phyloP scores from a whole-genome alignment of 495 filamentous ascomycete genomes.

The Staphylotrichum tortipilum region DNA sequence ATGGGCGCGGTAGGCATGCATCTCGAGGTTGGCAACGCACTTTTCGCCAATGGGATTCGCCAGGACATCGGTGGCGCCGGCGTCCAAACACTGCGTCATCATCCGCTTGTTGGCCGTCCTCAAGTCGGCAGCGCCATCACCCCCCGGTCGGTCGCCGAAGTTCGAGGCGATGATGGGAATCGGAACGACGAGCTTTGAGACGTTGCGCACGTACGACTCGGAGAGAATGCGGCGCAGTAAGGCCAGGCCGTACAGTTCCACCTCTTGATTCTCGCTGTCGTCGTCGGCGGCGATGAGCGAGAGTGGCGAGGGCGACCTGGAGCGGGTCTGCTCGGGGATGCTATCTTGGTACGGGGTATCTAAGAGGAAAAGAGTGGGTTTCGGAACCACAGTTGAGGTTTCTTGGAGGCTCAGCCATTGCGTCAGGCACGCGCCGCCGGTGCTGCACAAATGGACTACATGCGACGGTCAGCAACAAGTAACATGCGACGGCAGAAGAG shows the following conservation, averaged over 20 bases:
- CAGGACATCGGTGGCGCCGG: conserved; percentile 78
- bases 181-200: conserved; percentile 66
- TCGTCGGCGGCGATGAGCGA: conserved; percentile 30
- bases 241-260: conserved; percentile 57
- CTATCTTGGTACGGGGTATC: conserved; percentile 55
- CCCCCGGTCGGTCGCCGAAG: conserved; percentile 15
- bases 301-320: conserved; percentile 33
- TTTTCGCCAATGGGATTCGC: conserved; percentile 63
- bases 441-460: conserved; percentile 65
- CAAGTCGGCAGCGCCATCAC: conserved; percentile 14
- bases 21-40: conserved; percentile 60
- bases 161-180: conserved; percentile 53
- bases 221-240: conserved; percentile 60
- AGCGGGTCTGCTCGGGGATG: conserved; percentile 27
- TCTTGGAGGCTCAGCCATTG: conserved; percentile 62
- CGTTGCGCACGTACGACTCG: conserved; percentile 60
- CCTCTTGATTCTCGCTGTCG: conserved; percentile 32
- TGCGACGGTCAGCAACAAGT: conserved; percentile 24
- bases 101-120: conserved; percentile 34
- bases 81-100: conserved; percentile 63
- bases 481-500: no score
- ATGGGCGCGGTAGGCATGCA: conserved; percentile 74
- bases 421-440: conserved; percentile 59
- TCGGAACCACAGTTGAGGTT: conserved; percentile 49
- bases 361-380: conserved; percentile 68